Evolutionary conservation across 2,329 filamentous ascomycete genomes (phyloP).

Genomic region (Neonectria punicea): DNA sequence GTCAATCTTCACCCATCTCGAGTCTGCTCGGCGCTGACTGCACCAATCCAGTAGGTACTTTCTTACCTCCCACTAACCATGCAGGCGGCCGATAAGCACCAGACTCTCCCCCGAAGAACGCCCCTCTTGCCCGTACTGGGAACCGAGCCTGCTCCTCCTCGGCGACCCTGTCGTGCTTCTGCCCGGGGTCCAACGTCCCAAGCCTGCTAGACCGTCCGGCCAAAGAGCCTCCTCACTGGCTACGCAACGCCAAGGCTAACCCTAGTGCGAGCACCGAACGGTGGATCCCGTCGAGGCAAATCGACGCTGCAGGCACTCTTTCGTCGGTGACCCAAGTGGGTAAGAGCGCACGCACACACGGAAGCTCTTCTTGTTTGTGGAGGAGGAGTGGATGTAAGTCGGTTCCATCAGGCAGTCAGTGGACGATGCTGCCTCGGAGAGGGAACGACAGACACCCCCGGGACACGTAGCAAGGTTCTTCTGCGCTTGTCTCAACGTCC

Average conservation of each 20-base stretch:
- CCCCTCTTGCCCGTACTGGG: not conserved
- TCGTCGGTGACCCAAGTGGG: constrained; percentile 20
- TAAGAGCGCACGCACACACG: constrained; percentile 9
- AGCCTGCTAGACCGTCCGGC: not conserved
- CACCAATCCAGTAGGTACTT: too few relatives aligned
- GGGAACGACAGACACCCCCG: not conserved
- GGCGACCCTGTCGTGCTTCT: not conserved
- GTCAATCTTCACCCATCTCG: not conserved
- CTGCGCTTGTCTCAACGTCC: not conserved
- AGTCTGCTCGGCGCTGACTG: too few relatives aligned
- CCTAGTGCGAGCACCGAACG: constrained; percentile 6
- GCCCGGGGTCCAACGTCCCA: not conserved
- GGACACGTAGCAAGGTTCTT: not conserved
- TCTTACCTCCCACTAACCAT: not conserved
- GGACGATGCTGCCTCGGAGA: too few relatives aligned
- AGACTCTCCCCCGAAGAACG: not conserved
- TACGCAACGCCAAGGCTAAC: not conserved
- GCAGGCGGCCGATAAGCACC: not conserved
- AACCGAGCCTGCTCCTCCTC: not conserved
- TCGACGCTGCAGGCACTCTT: not conserved
- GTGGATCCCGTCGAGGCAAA: not conserved
- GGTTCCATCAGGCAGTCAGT: too few relatives aligned
- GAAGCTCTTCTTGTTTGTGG: not conserved
- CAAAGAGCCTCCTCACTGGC: not conserved
- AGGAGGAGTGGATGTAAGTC: not conserved